Evolutionary conservation across 257 asterid species (phyloP).

Genomic region (Ocimum tenuiflorum): DNA sequence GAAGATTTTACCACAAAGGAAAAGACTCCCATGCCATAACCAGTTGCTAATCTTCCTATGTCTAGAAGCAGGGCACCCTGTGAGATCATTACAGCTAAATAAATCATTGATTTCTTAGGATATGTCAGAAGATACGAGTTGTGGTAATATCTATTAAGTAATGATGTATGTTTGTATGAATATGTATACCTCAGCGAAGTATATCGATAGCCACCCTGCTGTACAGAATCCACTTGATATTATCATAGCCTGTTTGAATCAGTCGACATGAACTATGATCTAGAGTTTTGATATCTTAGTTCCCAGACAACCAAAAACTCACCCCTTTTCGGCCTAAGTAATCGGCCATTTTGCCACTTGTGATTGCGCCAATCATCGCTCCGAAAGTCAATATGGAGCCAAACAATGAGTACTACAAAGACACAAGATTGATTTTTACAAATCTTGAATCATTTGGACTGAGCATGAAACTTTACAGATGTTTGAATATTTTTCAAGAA

Average conservation of each 20-base stretch:
- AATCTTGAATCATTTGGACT: background rate
- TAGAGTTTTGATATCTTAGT: background rate
- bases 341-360: conserved; percentile 84
- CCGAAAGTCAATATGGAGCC: conserved; percentile 91
- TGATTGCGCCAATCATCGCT: conserved; percentile 94
- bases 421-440: background rate
- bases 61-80: conserved; percentile 57
- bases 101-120: conserved; percentile 4
- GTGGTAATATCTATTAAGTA: background rate
- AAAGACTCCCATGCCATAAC: conserved; percentile 95
- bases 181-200: conserved; percentile 60
- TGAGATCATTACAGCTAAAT: conserved; percentile 17
- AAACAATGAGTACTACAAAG: conserved; percentile 75
- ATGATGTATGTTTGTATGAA: too few relatives aligned
- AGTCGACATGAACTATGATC: background rate
- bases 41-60: conserved; percentile 79
- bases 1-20: conserved; percentile 59
- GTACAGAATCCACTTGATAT: conserved; percentile 64
- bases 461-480: too few relatives aligned
- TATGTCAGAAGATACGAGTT: background rate
- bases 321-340: conserved; percentile 86
- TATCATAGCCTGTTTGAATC: conserved; percentile 70
- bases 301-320: conserved; percentile 18
- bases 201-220: conserved; percentile 85
- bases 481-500: too few relatives aligned